Evolutionary conservation across 169 alveolate species (phyloP).

Genomic region (Plasmodium coatneyi): DNA sequence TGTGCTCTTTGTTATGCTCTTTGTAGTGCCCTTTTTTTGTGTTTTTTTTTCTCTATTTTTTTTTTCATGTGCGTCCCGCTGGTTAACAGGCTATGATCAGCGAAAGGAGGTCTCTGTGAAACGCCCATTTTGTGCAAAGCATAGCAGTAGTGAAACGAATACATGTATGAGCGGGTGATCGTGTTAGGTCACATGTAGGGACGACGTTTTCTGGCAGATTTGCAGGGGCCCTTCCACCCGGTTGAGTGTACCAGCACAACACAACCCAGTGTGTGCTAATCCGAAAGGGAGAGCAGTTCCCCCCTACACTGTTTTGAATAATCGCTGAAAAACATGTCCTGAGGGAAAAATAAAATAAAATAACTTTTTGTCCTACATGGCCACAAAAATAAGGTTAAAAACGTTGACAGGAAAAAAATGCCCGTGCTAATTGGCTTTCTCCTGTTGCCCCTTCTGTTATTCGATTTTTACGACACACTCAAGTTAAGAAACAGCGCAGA

Average conservation of each 20-base stretch:
- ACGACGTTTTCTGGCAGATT: not conserved
- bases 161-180: not conserved
- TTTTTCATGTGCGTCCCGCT: not conserved
- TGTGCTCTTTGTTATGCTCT: not conserved
- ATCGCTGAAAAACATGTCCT: not conserved
- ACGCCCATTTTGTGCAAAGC: not conserved
- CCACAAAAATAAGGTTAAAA: not conserved
- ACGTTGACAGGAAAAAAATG: constrained; percentile 26
- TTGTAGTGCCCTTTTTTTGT: not conserved
- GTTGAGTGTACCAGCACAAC: not conserved
- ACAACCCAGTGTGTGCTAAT: not conserved
- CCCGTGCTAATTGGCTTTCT: not conserved
- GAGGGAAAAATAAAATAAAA: not conserved
- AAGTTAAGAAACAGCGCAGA: constrained; percentile 20
- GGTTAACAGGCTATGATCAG: not conserved
- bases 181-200: not conserved
- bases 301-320: not conserved
- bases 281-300: not conserved
- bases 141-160: not conserved
- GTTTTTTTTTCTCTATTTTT: not conserved
- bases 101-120: not conserved
- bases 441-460: constrained; percentile 35
- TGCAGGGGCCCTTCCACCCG: not conserved
- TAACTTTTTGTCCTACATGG: not conserved
- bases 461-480: constrained; percentile 29